Percentiles rank a stretch among this genome's conserved stretches.
Evolutionary conservation across 139 green algal genomes (phyloP).

Genomic region (Asterochloris erici): DNA sequence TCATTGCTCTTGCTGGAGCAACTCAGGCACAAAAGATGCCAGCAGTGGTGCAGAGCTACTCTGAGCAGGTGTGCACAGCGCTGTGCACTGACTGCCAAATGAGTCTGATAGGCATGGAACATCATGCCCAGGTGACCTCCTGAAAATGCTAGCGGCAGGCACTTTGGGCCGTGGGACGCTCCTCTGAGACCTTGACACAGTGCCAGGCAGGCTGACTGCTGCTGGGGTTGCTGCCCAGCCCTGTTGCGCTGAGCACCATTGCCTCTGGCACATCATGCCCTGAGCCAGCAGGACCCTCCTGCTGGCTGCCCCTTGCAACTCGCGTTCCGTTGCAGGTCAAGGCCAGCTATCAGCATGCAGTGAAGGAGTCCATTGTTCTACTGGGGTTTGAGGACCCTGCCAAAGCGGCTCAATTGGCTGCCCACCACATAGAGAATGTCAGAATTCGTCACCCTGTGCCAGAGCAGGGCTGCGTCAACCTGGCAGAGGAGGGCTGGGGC

Average conservation of each 20-base stretch:
- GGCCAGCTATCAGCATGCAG: constrained; percentile 51
- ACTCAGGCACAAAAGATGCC: constrained; percentile 18
- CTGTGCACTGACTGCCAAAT: not conserved
- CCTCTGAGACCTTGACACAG: no score
- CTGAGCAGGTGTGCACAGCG: constrained; percentile 1
- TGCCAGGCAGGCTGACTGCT: no score
- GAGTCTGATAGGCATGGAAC: no score
- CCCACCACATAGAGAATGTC: constrained; percentile 47
- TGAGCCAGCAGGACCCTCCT: no score
- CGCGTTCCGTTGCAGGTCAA: constrained; percentile 14
- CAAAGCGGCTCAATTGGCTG: constrained; percentile 33
- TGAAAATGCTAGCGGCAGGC: no score
- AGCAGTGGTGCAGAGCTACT: constrained; percentile 17
- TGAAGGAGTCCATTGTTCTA: constrained; percentile 62
- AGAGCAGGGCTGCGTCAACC: constrained; percentile 35
- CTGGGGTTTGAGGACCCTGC: constrained; percentile 41
- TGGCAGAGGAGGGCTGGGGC: constrained; percentile 18
- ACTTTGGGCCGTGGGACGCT: no score
- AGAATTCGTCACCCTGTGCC: constrained; percentile 29
- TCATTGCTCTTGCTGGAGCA: constrained; percentile 30
- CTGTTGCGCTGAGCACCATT: no score
- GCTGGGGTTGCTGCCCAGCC: no score
- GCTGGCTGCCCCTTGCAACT: not conserved
- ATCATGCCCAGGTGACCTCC: no score
- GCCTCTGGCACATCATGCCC: no score